Evolutionary conservation across 352 stramenopile genomes (phyloP), one percentile per base, ranked within the genome.

Genomic region (Pilasporangium apinafurcum): DNA sequence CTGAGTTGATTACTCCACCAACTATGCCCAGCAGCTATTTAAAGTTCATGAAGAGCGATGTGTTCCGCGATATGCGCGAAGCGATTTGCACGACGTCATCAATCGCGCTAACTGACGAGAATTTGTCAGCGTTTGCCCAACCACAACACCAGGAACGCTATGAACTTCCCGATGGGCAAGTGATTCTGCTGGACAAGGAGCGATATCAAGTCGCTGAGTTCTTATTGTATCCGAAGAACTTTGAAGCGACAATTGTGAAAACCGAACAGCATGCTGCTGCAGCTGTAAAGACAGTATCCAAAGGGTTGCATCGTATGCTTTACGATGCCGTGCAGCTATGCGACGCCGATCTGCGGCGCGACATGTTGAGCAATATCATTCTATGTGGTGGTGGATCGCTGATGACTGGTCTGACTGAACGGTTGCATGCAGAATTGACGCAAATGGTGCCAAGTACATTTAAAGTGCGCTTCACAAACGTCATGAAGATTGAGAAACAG

Each of bases 311-410:
- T 33, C 51, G 56, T 9, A 94, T 92, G 83, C 44, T 92, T 0
- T 91, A 94, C 46, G 81, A 92, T 37, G 76, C 80, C 2, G 78
- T 92, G 32, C 77, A 94, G 36, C 53, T 82, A 26, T 92, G 80
- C 24, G 83, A 95, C 42, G 75, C 76, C 8, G 84, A 95, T 37
- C 20, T 92, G 37, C 75, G 84, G 6, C 66, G 80, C 45, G 84
- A 95, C 44, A 77, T 94, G 69, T 68, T 93, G 24, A 76, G 68
- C 48, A 94, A 94, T 52, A 81, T 95, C 56, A 86, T 94, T 35
- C 63, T 95, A 7, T 93, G 80, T 29, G 84, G 84, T 42, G 84
- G 84, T 35, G 76, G 78, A 18, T 87, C 75, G 30, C 68, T 89
- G 26, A 82, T 63, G 25, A 65, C 62, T 16, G 83, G 84, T 7